Evolutionary conservation across 345 rosid species (phyloP).

Genomic region (Ceriops tagal): DNA sequence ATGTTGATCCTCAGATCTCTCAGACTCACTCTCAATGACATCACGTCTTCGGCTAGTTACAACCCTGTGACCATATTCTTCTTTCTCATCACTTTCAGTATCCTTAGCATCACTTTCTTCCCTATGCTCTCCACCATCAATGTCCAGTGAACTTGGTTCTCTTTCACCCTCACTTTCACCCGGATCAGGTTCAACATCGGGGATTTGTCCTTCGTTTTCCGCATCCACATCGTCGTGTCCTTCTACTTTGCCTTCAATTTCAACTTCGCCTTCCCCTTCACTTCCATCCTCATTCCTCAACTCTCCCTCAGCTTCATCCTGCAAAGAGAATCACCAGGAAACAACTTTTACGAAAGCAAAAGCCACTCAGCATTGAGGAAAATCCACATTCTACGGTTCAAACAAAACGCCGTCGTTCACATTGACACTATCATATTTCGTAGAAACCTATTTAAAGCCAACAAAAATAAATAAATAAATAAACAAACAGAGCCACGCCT

Average conservation of each 20-base stretch:
- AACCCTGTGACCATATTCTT: conserved; percentile 55
- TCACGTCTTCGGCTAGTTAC: conserved; percentile 56
- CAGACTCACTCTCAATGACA: conserved; percentile 81
- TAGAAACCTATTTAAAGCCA: too few species aligned
- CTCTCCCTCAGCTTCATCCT: conserved; percentile 92
- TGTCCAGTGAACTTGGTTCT: conserved; percentile 77
- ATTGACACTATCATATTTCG: too few species aligned
- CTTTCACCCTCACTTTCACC: conserved; percentile 94
- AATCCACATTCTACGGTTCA: too few species aligned
- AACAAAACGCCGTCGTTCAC: too few species aligned
- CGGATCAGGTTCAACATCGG: conserved; percentile 64
- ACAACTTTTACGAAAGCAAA: not conserved
- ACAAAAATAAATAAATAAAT: too few species aligned
- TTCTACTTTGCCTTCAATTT: conserved; percentile 55
- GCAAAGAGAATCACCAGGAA: not conserved
- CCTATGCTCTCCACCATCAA: conserved; percentile 51
- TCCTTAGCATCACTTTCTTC: conserved; percentile 67
- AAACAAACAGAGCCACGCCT: too few species aligned
- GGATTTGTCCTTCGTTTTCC: conserved; percentile 70
- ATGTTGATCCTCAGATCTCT: conserved; percentile 73
- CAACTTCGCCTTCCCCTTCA: conserved; percentile 40
- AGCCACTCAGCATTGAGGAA: not conserved
- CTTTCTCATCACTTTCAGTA: conserved; percentile 57
- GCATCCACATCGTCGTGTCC: conserved; percentile 59
- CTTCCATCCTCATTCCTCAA: conserved; percentile 35